These are phyloP conservation scores for Marasmius fiardii DNA, from an alignment of 1,284 basidiomycete species.

Conservation along the genomic window DNA sequence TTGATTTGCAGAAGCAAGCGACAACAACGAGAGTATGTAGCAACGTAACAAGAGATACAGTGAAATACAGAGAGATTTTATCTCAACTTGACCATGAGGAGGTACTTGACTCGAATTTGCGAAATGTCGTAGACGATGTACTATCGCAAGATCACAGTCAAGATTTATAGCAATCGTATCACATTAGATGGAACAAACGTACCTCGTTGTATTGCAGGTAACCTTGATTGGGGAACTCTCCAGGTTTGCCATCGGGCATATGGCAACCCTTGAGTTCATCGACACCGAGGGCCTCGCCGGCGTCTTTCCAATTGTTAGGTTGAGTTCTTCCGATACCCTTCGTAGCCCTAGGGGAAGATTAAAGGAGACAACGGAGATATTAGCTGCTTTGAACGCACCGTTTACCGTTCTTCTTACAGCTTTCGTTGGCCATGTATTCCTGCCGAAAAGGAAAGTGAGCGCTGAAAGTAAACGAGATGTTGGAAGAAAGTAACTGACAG, in stretches of 20 bases:
- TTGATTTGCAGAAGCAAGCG: too few species aligned
- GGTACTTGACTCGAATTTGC: slow-evolving; percentile 38
- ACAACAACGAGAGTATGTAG: too few species aligned
- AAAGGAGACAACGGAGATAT: not conserved
- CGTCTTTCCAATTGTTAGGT: slow-evolving; percentile 59
- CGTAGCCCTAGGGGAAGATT: slow-evolving; percentile 40
- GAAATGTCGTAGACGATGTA: slow-evolving; percentile 34
- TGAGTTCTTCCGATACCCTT: slow-evolving; percentile 52
- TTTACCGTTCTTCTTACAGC: slow-evolving; percentile 38
- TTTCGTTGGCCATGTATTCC: slow-evolving; percentile 48
- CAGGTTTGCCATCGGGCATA: slow-evolving; percentile 50
- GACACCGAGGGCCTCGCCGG: slow-evolving; percentile 48
- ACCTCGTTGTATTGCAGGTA: slow-evolving; percentile 23
- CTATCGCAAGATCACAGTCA: not conserved
- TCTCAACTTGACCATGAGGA: slow-evolving; percentile 40
- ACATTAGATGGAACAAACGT: slow-evolving; percentile 13
- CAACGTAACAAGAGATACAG: too few species aligned
- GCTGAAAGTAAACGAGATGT: not conserved
- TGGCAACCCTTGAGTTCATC: slow-evolving; percentile 48
- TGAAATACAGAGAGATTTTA: not conserved
- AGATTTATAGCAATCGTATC: not conserved
- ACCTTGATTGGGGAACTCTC: slow-evolving; percentile 3
- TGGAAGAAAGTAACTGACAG: slow-evolving; percentile 23
- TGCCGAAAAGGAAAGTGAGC: slow-evolving; percentile 12
- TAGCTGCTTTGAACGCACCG: slow-evolving; percentile 15